Evolutionary conservation across 108 stramenopile species (phyloP).

Genomic region (Cyclostephanos tholiformis): DNA sequence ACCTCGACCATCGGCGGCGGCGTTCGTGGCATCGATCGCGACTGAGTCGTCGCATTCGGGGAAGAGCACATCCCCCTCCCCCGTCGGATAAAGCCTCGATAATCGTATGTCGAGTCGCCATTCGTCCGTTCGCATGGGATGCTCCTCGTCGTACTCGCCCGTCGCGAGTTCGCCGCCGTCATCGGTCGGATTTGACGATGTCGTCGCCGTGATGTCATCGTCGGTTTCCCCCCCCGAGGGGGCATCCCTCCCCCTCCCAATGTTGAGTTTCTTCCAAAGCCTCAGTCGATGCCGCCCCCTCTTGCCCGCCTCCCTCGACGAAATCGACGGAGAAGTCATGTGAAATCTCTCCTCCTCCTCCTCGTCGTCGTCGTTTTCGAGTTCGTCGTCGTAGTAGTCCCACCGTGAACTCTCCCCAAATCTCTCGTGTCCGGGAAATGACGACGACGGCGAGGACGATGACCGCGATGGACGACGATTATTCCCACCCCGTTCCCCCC

Average conservation of each 20-base stretch:
- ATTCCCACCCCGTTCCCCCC: neutral
- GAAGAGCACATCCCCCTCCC: constrained; percentile 36
- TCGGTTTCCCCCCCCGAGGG: neutral
- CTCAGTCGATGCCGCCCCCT: constrained; percentile 1
- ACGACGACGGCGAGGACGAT: constrained; percentile 2
- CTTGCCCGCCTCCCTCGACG: neutral
- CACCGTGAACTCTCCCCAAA: constrained; percentile 16
- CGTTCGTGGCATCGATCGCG: neutral
- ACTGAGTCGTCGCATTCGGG: neutral
- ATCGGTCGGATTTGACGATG: too few relatives aligned
- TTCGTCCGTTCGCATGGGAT: constrained; percentile 55
- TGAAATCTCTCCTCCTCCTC: neutral
- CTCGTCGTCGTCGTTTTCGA: constrained; percentile 25
- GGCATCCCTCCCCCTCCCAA: neutral
- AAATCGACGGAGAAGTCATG: neutral
- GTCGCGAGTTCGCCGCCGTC: neutral
- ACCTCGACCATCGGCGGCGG: neutral
- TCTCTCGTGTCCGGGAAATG: constrained; percentile 13
- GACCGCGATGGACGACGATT: neutral
- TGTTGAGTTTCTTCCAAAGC: constrained; percentile 21
- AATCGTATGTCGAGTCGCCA: constrained; percentile 47
- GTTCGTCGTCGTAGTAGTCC: constrained; percentile 38
- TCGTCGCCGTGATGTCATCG: too few relatives aligned
- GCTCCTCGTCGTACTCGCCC: constrained; percentile 42
- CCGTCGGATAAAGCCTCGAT: constrained; percentile 26